Evolutionary conservation across 768 basidiomycete species (phyloP).

Genomic region (Trametes cinnabarina): DNA sequence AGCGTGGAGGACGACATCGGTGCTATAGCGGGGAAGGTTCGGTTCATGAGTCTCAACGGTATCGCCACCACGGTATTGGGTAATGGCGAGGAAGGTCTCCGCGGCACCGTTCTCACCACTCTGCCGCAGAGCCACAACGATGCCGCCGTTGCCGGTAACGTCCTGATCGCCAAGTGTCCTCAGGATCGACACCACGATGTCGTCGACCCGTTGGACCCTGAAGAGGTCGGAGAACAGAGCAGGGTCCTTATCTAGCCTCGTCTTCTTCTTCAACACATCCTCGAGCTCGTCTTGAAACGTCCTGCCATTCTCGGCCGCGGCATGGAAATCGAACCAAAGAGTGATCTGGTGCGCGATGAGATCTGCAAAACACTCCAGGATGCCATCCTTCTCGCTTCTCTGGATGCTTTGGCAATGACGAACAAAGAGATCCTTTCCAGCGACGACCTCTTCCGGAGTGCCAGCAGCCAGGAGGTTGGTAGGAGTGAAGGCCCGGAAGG

Average conservation of each 20-base stretch:
- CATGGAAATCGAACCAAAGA: conserved; percentile 40
- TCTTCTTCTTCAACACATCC: conserved; percentile 34
- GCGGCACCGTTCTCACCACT: conserved; percentile 37
- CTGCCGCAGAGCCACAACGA: conserved; percentile 44
- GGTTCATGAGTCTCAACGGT: conserved; percentile 56
- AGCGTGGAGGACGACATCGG: conserved; percentile 50
- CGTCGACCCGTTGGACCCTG: conserved; percentile 45
- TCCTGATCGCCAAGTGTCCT: conserved; percentile 69
- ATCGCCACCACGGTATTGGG: conserved; percentile 46
- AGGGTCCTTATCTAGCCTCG: conserved; percentile 30
- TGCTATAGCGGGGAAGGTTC: conserved; percentile 61
- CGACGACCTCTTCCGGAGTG: conserved; percentile 26
- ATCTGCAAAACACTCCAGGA: conserved; percentile 64
- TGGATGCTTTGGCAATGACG: conserved; percentile 63
- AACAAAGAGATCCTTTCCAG: conserved; percentile 49
- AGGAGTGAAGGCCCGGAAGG: conserved; percentile 67
- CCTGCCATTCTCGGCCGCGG: conserved; percentile 8
- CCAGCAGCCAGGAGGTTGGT: conserved; percentile 54
- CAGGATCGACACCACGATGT: conserved; percentile 57
- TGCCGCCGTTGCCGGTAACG: conserved; percentile 48
- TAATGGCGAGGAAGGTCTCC: conserved; percentile 49
- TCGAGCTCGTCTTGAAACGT: conserved; percentile 33
- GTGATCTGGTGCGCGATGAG: conserved; percentile 64
- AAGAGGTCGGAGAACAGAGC: conserved; percentile 38
- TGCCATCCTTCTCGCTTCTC: conserved; percentile 47